These are phyloP conservation scores for Puccinia horiana DNA, from an alignment of 1,284 basidiomycete genomes.

Conservation along the genomic window DNA sequence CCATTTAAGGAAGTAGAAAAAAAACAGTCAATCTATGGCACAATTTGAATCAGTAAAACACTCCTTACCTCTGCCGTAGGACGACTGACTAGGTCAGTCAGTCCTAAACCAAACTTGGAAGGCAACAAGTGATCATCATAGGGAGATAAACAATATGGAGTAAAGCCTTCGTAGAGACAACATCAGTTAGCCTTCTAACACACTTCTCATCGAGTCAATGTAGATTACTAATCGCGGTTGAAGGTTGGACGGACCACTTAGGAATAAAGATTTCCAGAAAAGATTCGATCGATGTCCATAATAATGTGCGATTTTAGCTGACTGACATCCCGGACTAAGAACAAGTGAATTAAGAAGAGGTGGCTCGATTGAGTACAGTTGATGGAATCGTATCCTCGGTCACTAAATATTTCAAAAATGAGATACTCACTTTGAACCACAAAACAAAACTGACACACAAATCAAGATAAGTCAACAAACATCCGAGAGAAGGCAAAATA, in stretches of 20 bases:
- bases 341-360: no score
- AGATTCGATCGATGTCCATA: conserved; percentile 15
- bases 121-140: conserved; percentile 8
- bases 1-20: neutral
- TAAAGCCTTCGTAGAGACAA: neutral
- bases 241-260: conserved; percentile 15
- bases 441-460: neutral
- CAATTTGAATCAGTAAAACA: neutral
- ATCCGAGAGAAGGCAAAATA: neutral
- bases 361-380: no score
- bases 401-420: neutral
- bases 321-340: conserved; percentile 22
- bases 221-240: no score
- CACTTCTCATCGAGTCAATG: neutral
- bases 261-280: conserved; percentile 12
- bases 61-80: conserved; percentile 21
- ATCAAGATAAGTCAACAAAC: neutral
- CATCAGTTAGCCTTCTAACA: neutral
- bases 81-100: conserved; percentile 24
- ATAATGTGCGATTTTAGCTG: conserved; percentile 14
- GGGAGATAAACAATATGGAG: neutral
- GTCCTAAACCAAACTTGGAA: conserved; percentile 7
- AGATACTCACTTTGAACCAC: conserved; percentile 20
- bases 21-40: neutral
- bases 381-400: neutral